Evolutionary conservation across 495 filamentous ascomycete species (phyloP), one percentile per base, ranked within the genome.

Genomic region (Podospora bellae-mahoneyi): DNA sequence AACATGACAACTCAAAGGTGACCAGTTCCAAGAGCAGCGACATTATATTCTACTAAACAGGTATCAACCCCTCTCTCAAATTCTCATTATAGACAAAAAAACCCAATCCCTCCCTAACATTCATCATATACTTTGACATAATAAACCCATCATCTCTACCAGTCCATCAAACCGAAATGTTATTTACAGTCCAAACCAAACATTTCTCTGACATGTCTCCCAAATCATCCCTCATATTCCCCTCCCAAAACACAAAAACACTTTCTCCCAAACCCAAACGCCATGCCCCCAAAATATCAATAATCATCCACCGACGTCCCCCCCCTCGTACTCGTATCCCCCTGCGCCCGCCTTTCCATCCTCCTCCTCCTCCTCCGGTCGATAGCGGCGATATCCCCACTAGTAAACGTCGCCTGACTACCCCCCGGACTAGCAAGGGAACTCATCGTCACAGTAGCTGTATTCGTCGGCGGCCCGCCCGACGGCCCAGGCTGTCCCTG

Each of bases 311-410:
- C 78, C 20, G 79, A 75, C 13, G 72, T 73, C 26, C 39, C 39
- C 39, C 39, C 39, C 9, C 39, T 48, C 70, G 32, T 57, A 68
- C 16, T 56, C 73, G 71, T 19, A 72, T 68, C 55, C n/a, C 55
- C 15, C 75, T 78, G 18, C 73, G 74, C 79, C 64, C 79, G 78
- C 66, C 83, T 77, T 72, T 86, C 83, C 64, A 81, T 67, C 60
- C 84, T 75, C 64, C 82, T 78, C 73, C 83, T 72, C 69, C 80
- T 65, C 65, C 84, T 77, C 66, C 84, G 72, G 32, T 83, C 81
- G 26, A 81, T 81, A 20, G 75, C 74, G 53, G 72, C 60, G 57
- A 60, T 55, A 64, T 32, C 69, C 60, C 64, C 71, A 66, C 71
- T 74, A 53, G 60, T 81, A 76, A 77, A 81, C 23, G 75, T 75